Percentiles rank a stretch among this genome's conserved stretches.
phyloP scores from a whole-genome alignment of 352 stramenopile genomes.

The Achlya hypogyna region DNA sequence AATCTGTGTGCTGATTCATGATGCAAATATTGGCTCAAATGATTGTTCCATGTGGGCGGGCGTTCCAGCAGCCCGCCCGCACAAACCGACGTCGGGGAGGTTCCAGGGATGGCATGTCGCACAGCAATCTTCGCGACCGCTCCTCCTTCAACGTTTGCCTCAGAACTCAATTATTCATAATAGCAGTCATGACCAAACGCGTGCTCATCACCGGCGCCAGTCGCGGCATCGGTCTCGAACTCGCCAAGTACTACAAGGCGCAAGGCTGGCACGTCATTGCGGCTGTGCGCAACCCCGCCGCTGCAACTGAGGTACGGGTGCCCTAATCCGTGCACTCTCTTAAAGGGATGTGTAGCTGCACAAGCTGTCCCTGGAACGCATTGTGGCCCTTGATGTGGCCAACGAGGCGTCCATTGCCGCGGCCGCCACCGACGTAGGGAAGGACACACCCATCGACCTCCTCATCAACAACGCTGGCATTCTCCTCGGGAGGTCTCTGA shows the following conservation, averaged over 20 bases:
- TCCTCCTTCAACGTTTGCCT: background rate
- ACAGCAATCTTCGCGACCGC: too few species aligned
- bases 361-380: background rate
- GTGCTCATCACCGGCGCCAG: constrained; percentile 30
- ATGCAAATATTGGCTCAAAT: too few species aligned
- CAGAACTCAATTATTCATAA: too few species aligned
- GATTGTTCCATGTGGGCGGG: too few species aligned
- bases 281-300: constrained; percentile 15
- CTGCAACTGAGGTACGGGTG: background rate
- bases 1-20: too few species aligned
- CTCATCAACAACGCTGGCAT: constrained; percentile 58
- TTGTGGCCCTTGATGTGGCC: constrained; percentile 1
- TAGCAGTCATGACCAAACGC: constrained; percentile 19
- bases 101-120: too few species aligned
- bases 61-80: too few species aligned
- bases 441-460: constrained; percentile 37
- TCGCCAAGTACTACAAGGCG: constrained; percentile 25
- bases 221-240: constrained; percentile 27
- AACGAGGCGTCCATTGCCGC: constrained; percentile 6
- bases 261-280: constrained; percentile 27
- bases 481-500: constrained; percentile 15
- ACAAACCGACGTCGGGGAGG: too few species aligned
- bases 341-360: constrained; percentile 16
- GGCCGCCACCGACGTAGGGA: background rate
- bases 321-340: background rate